These are phyloP conservation scores for Camellia sinensis DNA, from an alignment of 148 eudicot genomes.

Conservation along the genomic window DNA sequence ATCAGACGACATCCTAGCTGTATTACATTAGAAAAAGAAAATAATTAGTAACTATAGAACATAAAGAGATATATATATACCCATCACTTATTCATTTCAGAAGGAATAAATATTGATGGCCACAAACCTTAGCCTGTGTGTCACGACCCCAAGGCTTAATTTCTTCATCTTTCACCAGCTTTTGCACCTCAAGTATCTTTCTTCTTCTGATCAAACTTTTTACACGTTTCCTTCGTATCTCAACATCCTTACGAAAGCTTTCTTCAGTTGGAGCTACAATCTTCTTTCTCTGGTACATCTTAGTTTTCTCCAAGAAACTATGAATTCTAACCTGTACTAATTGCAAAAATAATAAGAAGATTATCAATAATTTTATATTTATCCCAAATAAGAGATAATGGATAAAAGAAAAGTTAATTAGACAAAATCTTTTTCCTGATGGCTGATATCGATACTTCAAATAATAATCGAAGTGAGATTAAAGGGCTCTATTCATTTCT, in stretches of 20 bases:
- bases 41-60: conserved; percentile 10
- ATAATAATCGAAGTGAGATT: background rate
- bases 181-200: conserved; percentile 57
- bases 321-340: conserved; percentile 65
- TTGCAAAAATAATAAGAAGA: conserved; percentile 8
- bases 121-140: conserved; percentile 77
- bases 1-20: conserved; percentile 88
- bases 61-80: background rate
- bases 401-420: background rate
- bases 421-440: background rate
- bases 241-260: conserved; percentile 48
- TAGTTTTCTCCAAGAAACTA: conserved; percentile 70
- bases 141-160: conserved; percentile 73
- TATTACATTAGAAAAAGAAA: conserved; percentile 26
- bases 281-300: conserved; percentile 42
- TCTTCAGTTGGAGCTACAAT: conserved; percentile 37
- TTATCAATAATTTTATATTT: background rate
- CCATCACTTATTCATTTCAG: background rate
- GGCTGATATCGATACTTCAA: background rate
- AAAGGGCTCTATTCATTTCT: background rate
- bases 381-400: background rate
- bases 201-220: conserved; percentile 62
- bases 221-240: conserved; percentile 64
- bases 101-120: conserved; percentile 7
- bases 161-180: conserved; percentile 62